Evolutionary conservation across 164 flowering plant species (phyloP).

Genomic region (Nelumbo lutea): DNA sequence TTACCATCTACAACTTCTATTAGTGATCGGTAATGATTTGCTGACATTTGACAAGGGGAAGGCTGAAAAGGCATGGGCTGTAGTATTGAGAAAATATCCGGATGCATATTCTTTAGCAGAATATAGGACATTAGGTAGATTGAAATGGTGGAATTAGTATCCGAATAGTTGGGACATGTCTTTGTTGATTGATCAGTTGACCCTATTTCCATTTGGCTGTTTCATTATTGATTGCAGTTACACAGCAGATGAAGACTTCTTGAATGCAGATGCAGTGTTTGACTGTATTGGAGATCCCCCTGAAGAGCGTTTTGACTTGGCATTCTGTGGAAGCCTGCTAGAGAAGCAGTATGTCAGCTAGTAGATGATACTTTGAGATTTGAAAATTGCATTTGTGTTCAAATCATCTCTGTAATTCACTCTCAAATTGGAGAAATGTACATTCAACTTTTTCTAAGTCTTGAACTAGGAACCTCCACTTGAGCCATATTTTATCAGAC

Average conservation of each 20-base stretch:
- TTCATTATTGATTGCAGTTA: constrained; percentile 44
- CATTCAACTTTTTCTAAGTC: background rate
- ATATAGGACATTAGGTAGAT: background rate
- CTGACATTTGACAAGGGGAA: no score
- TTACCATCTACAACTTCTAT: no score
- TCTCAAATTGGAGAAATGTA: background rate
- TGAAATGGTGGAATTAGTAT: no score
- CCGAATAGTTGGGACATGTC: no score
- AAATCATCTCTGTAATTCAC: background rate
- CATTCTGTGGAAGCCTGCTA: constrained; percentile 80
- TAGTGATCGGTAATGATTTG: no score
- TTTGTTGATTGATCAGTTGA: background rate
- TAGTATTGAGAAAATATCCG: no score
- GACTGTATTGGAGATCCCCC: constrained; percentile 95
- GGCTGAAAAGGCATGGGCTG: no score
- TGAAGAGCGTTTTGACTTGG: constrained; percentile 77
- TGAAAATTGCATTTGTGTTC: background rate
- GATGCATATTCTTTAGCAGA: no score
- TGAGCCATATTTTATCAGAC: background rate
- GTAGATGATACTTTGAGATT: background rate
- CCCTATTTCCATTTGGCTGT: background rate
- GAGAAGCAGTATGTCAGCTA: constrained; percentile 77
- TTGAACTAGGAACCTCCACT: background rate
- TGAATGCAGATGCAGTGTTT: constrained; percentile 86
- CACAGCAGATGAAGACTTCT: constrained; percentile 87